Conservation (phyloP, 306 rosid species). For the Cicer cuneatum region DNA sequence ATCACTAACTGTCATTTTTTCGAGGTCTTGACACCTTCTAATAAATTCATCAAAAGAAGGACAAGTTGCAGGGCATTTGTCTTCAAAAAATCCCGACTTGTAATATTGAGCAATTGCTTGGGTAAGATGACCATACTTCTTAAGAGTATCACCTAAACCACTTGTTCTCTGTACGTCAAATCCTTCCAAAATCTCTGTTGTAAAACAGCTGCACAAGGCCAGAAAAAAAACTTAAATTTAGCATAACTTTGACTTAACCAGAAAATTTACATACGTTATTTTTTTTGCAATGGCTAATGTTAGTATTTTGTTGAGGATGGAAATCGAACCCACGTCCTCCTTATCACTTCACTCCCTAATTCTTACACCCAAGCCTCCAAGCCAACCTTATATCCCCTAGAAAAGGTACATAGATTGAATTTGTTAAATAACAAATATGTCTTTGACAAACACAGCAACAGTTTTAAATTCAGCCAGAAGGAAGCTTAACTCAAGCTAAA, state of each 20-base stretch:
- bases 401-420: background rate
- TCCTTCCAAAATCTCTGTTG: conserved; percentile 94
- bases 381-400: too few species aligned
- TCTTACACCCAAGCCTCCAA: too few species aligned
- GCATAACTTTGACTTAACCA: conserved; percentile 10
- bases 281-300: too few species aligned
- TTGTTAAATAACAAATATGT: background rate
- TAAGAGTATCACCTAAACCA: conserved; percentile 84
- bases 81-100: conserved; percentile 59
- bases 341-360: too few species aligned
- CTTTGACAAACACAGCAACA: background rate
- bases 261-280: background rate
- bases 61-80: conserved; percentile 55
- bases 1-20: conserved; percentile 85
- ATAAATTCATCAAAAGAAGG: conserved; percentile 72
- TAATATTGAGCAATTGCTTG: conserved; percentile 77
- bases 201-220: conserved; percentile 76
- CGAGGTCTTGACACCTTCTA: conserved; percentile 76
- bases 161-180: conserved; percentile 92
- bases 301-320: too few species aligned
- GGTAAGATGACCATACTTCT: conserved; percentile 90
- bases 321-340: too few species aligned
- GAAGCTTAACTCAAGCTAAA: conserved; percentile 27
- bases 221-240: conserved; percentile 26
- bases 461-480: conserved; percentile 7